Evolutionary conservation across 179 eudicot species (phyloP), one percentile per base, ranked within the genome.

Genomic region (Vitellaria paradoxa): DNA sequence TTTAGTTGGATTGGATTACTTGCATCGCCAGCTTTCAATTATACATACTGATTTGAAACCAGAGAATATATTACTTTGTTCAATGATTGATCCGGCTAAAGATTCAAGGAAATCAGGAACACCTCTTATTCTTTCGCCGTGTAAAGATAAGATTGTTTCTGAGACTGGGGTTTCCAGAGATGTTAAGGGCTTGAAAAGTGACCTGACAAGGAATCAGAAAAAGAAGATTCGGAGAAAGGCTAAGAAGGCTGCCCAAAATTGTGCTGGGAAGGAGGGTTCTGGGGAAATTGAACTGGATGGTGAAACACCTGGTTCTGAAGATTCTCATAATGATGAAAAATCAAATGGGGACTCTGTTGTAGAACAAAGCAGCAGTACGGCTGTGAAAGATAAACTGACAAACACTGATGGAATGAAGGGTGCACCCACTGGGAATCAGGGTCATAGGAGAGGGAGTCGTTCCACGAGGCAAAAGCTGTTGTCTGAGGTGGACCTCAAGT

Each of bases 31-130:
- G 74, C 89, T 93, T 76, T 89, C 91, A 15, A 89, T 93, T 77
- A 93, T 93, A 85, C 98, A 93, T 66, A 92, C 98, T 72, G 98
- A 93, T 84, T 82, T 93, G 80, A 93, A 93, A 77, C 98, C 97
- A 13, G 97, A 93, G 81, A 93, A 93, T 71, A 83, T 93, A 50
- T 80, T 93, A 71, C 93, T 93, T 73, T 69, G 89, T 74, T 92
- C 94, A 11, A 90, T 79, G 84, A 86, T 93, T 76, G 97, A 93
- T 75, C 93, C 93, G 4, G 76, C 88, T 62, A 92, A 84, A 81
- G 97, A 93, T 81, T 84, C 89, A 1, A 87, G 79, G 74, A 89
- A 82, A 74, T 80, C 93, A 15, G 97, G 93, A 59, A 80, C 76
- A 56, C 82, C 92, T 79, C 89, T 81, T 49, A 60, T 90, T 42